phyloP scores from a whole-genome alignment of 2,329 filamentous ascomycete species.

The Stagonosporopsis rhizophila region DNA sequence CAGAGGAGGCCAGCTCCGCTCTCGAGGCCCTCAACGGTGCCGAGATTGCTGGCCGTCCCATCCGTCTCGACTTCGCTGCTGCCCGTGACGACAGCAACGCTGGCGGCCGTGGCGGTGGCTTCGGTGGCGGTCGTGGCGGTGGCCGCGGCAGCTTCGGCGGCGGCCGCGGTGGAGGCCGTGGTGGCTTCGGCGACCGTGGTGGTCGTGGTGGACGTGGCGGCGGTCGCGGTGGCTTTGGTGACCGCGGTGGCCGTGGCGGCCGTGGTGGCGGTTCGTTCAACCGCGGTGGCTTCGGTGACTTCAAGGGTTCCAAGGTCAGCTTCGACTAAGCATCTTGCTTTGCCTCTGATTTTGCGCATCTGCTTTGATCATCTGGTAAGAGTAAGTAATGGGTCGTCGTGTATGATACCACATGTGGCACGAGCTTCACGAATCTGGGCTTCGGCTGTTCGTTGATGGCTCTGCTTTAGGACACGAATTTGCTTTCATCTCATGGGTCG shows the following conservation, averaged over 20 bases:
- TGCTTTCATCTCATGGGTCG: slow-evolving; percentile 20
- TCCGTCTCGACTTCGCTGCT: slow-evolving; percentile 84
- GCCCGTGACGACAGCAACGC: slow-evolving; percentile 68
- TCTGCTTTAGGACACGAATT: slow-evolving; percentile 21
- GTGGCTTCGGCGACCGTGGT: slow-evolving; percentile 58
- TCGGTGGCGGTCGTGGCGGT: slow-evolving; percentile 60
- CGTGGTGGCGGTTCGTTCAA: slow-evolving; percentile 54
- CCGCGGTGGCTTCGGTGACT: slow-evolving; percentile 68
- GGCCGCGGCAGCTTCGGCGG: slow-evolving; percentile 56
- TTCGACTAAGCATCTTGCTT: slow-evolving; percentile 55
- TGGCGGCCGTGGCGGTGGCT: slow-evolving; percentile 60
- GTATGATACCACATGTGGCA: slow-evolving; percentile 28
- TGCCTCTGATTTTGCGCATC: slow-evolving; percentile 22
- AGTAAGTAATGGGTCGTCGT: slow-evolving; percentile 34
- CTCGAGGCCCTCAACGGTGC: slow-evolving; percentile 74
- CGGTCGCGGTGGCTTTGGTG: slow-evolving; percentile 51
- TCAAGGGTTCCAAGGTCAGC: slow-evolving; percentile 81
- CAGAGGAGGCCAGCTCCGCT: slow-evolving; percentile 82
- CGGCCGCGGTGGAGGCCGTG: slow-evolving; percentile 54
- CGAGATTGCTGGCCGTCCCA: slow-evolving; percentile 73
- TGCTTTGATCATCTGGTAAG: slow-evolving; percentile 29
- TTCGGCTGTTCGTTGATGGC: slow-evolving; percentile 18
- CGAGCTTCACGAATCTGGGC: slow-evolving; percentile 18
- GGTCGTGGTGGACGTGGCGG: slow-evolving; percentile 58
- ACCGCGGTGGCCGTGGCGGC: slow-evolving; percentile 58